Base-by-base conservation (phyloP, 2,329 filamentous ascomycete genomes). In the Fusarium guadeloupense region DNA sequence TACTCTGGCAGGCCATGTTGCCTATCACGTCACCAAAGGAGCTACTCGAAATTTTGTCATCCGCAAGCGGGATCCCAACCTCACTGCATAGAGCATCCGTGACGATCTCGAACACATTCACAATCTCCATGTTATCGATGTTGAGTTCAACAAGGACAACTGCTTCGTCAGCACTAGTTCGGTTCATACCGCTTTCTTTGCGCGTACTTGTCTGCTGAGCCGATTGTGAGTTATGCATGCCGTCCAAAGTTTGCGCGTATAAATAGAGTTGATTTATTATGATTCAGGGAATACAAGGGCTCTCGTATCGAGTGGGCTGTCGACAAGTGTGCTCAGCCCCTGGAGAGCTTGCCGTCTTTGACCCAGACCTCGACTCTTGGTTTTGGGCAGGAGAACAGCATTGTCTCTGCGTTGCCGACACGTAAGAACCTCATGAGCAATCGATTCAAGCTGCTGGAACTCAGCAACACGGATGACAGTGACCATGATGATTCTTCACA, bases 101-200 rank as follows among this genome's bases (percentile, higher is more conserved):
- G 82, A 88, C 5, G 90, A 96, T 67, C 81, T 95, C 31, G 89
- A 93, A 20, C 92, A 96, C 71, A 94, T 96, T 57, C 88, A 94
- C 77, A 91, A 91, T 59, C 81, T 96, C 2, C 79, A 89, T 19
- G 83, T 96, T 10, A 80, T 95, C 68, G 83, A 83, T 37, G 77
- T 95, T 38, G 75, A 77, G 8, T 89, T 90, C 72, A 74, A 76
- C 4, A 78, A 81, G 16, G 80, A 81, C 5, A 84, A 87, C 72
- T 89, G 84, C 54, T 85, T 85, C 72, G 86, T 96, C 62, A 87
- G 85, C 50, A 91, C 89, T 8, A 96, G 93, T 73, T 92, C 91
- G 1, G 83, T 96, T 9, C 83, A 89, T 69, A 88, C 89, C 59
- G 89, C 91, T 10, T 82, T 92, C 46, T 91, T 89, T 74, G 91